Base-by-base conservation (phyloP, 2,329 filamentous ascomycete genomes). In the Ceratocystis albifundus region DNA sequence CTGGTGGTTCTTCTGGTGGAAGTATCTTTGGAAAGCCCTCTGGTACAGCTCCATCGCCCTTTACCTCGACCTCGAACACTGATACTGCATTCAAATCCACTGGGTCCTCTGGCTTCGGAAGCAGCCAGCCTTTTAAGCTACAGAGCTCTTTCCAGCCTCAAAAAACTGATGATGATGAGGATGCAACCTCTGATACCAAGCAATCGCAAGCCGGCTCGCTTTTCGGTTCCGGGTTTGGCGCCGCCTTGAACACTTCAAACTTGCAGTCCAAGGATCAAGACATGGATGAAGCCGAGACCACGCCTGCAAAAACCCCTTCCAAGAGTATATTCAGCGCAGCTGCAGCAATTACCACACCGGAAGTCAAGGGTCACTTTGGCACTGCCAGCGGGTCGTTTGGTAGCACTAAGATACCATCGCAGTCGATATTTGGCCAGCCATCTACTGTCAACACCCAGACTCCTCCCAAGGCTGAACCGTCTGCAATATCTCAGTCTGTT, bases 141-240 rank as follows among this genome's bases (percentile, higher is more conserved):
- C 81, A 82, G 48, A 86, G 84, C 36, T 85, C 83, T 1, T 90
- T 90, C 76, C 84, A 85, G 71, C 79, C 80, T 7, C 86, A 89
- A 69, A 80, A 82, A 4, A 79, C 80, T 57, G 79, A 82, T 0
- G 84, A 84, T 67, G 84, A 83, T 68, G 81, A 88, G 28, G 83
- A 87, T 67, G 75, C 80, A 45, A 61, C 15, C 3, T 15, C 44
- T 44, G 48, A 73, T 74, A n/a, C 70, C 73, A 22, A 74, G 75
- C 44, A 71, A 10, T 64, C 70, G n/a, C n/a, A 55, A 15, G 77
- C 77, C 4, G 48, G 25, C 12, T 78, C 79, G 4, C 70, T 88
- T 69, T 88, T 89, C 71, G 82, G 83, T n/a, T 77, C 76, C 64
- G 80, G 77, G 8, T 88, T 90, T 73, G 78, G 80, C 5, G 80